phyloP scores from a whole-genome alignment of 306 rosid genomes.

The Fagus sylvatica region DNA sequence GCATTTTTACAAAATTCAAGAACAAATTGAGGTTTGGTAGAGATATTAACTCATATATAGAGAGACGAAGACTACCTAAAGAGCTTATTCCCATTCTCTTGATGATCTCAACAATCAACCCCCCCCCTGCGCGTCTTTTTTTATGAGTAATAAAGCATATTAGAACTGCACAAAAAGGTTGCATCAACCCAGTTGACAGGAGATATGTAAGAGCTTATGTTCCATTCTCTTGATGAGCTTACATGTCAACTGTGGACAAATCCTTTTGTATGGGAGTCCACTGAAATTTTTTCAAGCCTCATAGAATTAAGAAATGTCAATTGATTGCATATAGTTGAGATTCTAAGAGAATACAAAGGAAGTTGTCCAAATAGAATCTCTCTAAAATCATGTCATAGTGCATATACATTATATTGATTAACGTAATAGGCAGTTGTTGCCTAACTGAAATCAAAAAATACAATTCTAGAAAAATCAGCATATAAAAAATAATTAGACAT shows the following conservation, averaged over 20 bases:
- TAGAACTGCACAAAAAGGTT: no score
- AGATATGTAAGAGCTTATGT: not conserved
- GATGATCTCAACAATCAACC: no score
- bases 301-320: not conserved
- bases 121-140: no score
- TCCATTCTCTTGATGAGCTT: not conserved
- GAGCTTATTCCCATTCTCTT: not conserved
- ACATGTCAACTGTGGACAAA: not conserved
- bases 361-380: not conserved
- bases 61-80: not conserved
- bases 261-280: not conserved
- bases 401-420: not conserved
- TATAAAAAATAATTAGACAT: not conserved
- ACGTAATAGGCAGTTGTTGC: not conserved
- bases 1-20: not conserved
- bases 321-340: not conserved
- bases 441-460: not conserved
- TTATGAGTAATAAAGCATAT: no score
- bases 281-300: not conserved
- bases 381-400: no score
- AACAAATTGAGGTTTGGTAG: not conserved
- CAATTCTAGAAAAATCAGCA: not conserved
- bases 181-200: no score
- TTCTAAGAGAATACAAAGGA: not conserved
- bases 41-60: not conserved